A percentile compares a stretch with the other conserved stretches of the same genome.
Conservation (phyloP, 1,284 basidiomycete genomes). For the Marasmius tenuissimus region DNA sequence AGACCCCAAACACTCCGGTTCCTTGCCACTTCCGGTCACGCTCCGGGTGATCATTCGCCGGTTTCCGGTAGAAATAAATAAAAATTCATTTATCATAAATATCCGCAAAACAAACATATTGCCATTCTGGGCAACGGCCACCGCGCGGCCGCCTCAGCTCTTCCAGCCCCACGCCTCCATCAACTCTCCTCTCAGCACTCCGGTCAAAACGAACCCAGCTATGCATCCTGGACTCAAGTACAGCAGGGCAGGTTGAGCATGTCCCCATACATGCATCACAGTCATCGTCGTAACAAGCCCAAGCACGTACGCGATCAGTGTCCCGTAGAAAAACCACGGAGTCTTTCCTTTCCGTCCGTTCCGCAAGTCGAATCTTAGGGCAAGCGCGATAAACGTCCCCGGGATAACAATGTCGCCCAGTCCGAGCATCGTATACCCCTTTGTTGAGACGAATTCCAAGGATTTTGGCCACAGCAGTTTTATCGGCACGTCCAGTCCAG, state of each 20-base stretch:
- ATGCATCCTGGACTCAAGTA: slow-evolving; percentile 78
- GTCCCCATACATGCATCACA: slow-evolving; percentile 83
- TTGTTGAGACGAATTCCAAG: slow-evolving; percentile 47
- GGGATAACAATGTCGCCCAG: slow-evolving; percentile 91
- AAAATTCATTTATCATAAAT: background rate
- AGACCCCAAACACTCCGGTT: background rate
- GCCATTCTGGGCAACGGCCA: too few relatives aligned
- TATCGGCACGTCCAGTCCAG: slow-evolving; percentile 91
- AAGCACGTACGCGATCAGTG: slow-evolving; percentile 73
- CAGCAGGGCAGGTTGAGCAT: slow-evolving; percentile 90
- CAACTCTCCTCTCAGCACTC: slow-evolving; percentile 56
- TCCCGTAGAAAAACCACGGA: slow-evolving; percentile 76
- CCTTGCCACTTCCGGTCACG: too few relatives aligned
- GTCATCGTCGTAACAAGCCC: slow-evolving; percentile 82
- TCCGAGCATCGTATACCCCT: slow-evolving; percentile 89
- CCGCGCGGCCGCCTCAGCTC: too few relatives aligned
- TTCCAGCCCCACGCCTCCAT: slow-evolving; percentile 64
- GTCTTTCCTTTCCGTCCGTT: slow-evolving; percentile 29
- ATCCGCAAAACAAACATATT: too few relatives aligned
- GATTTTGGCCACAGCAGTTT: slow-evolving; percentile 88
- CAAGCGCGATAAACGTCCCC: slow-evolving; percentile 88
- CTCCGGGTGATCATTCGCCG: slow-evolving; percentile 27
- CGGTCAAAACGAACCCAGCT: slow-evolving; percentile 56
- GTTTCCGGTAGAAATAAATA: background rate
- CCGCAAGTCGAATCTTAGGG: slow-evolving; percentile 83